Percentiles rank a stretch among this genome's conserved stretches.
phyloP scores from a whole-genome alignment of 768 basidiomycete genomes.

The Leucocoprinus leucothites region DNA sequence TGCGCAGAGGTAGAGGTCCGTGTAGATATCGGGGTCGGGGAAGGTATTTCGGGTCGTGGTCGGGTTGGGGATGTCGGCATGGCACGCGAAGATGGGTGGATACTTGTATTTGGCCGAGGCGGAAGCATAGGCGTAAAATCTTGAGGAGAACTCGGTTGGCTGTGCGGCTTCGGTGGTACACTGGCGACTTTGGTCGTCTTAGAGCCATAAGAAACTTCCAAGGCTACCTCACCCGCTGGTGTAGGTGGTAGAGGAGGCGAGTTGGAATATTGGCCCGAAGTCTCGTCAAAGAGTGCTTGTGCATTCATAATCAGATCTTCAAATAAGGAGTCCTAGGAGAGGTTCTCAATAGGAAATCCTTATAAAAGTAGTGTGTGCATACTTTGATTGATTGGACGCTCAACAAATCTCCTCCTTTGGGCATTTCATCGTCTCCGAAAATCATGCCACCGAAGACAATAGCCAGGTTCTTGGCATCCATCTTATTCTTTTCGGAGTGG shows the following conservation, averaged over 20 bases:
- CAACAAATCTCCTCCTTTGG: constrained; percentile 73
- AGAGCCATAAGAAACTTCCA: constrained; percentile 63
- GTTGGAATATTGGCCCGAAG: constrained; percentile 24
- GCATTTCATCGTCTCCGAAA: constrained; percentile 90
- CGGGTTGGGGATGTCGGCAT: constrained; percentile 49
- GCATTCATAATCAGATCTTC: constrained; percentile 81
- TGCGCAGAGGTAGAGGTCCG: constrained; percentile 16
- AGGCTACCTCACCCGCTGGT: constrained; percentile 60
- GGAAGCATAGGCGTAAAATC: constrained; percentile 78
- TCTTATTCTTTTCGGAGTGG: constrained; percentile 76
- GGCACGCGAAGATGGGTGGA: constrained; percentile 71
- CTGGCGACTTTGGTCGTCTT: constrained; percentile 63
- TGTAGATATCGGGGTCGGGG: background rate
- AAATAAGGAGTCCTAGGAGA: constrained; percentile 53
- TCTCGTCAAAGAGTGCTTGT: constrained; percentile 66
- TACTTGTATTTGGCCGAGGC: constrained; percentile 64
- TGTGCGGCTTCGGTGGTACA: constrained; percentile 33
- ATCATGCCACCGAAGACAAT: constrained; percentile 88
- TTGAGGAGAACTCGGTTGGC: constrained; percentile 34
- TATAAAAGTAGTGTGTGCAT: background rate
- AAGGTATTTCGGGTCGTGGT: constrained; percentile 20
- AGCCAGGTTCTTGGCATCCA: constrained; percentile 90
- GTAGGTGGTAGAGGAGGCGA: constrained; percentile 76
- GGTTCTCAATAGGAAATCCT: background rate
- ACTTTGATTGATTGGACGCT: constrained; percentile 79